Conservation (phyloP, 2,329 filamentous ascomycete genomes). For the Furcasterigmium sp. region DNA sequence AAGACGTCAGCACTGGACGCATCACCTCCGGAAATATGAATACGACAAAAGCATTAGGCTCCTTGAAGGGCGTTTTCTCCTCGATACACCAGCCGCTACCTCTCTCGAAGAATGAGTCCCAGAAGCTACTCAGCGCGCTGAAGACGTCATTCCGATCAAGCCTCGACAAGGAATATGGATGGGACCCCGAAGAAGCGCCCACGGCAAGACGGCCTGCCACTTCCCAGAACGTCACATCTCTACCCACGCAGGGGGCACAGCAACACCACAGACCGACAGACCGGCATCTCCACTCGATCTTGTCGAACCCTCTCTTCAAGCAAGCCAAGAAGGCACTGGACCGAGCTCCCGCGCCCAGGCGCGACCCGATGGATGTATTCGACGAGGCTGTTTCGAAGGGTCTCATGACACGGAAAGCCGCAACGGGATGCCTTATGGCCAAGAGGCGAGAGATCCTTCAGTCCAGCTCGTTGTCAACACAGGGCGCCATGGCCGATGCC, state of each 20-base stretch:
- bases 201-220: too few species aligned
- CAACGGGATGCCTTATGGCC: constrained; percentile 47
- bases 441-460: constrained; percentile 35
- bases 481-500: constrained; percentile 30
- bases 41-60: constrained; percentile 28
- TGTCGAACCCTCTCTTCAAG: constrained; percentile 52
- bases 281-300: constrained; percentile 49
- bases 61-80: constrained; percentile 34
- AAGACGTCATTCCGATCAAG: constrained; percentile 53
- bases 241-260: not conserved
- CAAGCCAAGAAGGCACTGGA: constrained; percentile 20
- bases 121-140: constrained; percentile 49
- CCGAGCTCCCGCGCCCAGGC: constrained; percentile 9
- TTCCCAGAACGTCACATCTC: constrained; percentile 3
- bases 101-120: constrained; percentile 43
- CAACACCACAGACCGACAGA: constrained; percentile 32
- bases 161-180: constrained; percentile 53
- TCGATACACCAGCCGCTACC: constrained; percentile 47
- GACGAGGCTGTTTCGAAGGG: constrained; percentile 49
- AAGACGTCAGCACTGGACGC: too few species aligned
- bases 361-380: constrained; percentile 50
- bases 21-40: constrained; percentile 18
- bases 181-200: constrained; percentile 22
- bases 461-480: constrained; percentile 24
- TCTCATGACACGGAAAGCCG: constrained; percentile 49